Conservation (phyloP, 129 eudicot genomes). For the Gnaphalium uliginosum region DNA sequence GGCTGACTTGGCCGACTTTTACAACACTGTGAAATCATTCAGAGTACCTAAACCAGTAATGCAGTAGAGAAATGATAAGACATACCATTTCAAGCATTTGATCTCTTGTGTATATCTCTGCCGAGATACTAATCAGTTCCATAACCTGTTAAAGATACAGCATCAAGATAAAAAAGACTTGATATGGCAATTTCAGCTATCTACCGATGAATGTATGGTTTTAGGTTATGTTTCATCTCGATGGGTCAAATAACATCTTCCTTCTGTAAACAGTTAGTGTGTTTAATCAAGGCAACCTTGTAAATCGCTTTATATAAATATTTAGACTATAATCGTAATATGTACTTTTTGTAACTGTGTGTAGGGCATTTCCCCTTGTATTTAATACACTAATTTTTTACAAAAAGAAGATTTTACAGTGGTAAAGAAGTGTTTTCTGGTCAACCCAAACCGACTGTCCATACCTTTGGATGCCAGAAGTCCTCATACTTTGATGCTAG, state of each 20-base stretch:
- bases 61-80: neutral
- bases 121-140: constrained; percentile 83
- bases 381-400: too few species aligned
- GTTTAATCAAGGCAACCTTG: too few species aligned
- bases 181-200: neutral
- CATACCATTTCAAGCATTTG: constrained; percentile 89
- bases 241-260: neutral
- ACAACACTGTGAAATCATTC: too few species aligned
- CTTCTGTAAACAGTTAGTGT: too few species aligned
- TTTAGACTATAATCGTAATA: neutral
- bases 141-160: constrained; percentile 46
- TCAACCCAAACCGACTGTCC: neutral
- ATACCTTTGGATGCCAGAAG: constrained; percentile 97
- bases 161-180: neutral
- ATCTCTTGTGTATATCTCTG: constrained; percentile 74
- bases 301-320: too few species aligned
- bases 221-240: neutral
- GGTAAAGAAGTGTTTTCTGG: neutral
- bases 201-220: neutral
- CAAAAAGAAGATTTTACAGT: too few species aligned
- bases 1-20: too few species aligned
- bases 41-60: too few species aligned
- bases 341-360: too few species aligned
- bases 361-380: too few species aligned
- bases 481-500: constrained; percentile 97